Conservation (phyloP, 805 yeast genomes). For the Wickerhamomyces rabaulensis region DNA sequence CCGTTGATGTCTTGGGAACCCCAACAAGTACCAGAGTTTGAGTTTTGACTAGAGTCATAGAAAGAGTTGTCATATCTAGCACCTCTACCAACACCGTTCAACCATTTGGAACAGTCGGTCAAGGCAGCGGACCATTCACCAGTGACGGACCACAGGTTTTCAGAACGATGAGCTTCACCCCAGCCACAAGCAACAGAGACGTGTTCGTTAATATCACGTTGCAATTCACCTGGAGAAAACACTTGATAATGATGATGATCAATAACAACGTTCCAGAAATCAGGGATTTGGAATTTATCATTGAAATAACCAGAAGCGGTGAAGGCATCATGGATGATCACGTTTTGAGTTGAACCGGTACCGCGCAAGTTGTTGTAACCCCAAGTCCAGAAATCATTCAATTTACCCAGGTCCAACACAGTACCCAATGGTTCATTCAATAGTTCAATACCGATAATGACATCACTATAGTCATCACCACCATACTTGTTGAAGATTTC, state of each 20-base stretch:
- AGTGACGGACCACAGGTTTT: slow-evolving; percentile 67
- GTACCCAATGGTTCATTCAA: slow-evolving; percentile 89
- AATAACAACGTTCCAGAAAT: slow-evolving; percentile 62
- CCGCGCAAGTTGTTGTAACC: slow-evolving; percentile 65
- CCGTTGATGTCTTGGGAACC: slow-evolving; percentile 37
- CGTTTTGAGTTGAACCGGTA: slow-evolving; percentile 45
- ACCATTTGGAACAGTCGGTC: slow-evolving; percentile 86
- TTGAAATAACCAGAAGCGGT: slow-evolving; percentile 59
- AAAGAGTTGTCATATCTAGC: slow-evolving; percentile 72
- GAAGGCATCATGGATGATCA: slow-evolving; percentile 83
- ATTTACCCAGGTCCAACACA: slow-evolving; percentile 47
- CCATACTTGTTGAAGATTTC: slow-evolving; percentile 62
- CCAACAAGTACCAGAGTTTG: slow-evolving; percentile 51
- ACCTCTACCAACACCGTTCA: slow-evolving; percentile 82
- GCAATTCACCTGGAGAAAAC: slow-evolving; percentile 59
- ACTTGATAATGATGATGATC: slow-evolving; percentile 94
- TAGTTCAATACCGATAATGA: slow-evolving; percentile 77
- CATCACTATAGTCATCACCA: slow-evolving; percentile 52
- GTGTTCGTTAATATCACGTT: slow-evolving; percentile 56
- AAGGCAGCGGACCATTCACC: slow-evolving; percentile 94
- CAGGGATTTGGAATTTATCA: slow-evolving; percentile 37
- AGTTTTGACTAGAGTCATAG: slow-evolving; percentile 21
- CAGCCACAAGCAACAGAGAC: slow-evolving; percentile 48
- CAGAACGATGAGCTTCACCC: slow-evolving; percentile 39
- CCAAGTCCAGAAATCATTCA: slow-evolving; percentile 53